Percentiles rank a stretch among this genome's conserved stretches.
phyloP scores from a whole-genome alignment of 1,139 yeast species.

The Blastobotrys aristatus region DNA sequence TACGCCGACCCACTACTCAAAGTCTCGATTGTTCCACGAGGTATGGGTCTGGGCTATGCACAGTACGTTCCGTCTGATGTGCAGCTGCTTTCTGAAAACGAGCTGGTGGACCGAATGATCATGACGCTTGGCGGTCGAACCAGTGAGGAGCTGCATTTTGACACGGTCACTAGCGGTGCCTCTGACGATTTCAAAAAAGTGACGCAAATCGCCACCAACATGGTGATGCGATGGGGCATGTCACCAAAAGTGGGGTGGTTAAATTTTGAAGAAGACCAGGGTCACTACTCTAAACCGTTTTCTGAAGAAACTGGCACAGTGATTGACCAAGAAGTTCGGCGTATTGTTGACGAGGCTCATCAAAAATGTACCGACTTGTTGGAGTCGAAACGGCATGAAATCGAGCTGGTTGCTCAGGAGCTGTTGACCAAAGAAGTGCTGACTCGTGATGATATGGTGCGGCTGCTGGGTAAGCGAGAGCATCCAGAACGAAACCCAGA shows the following conservation, averaged over 20 bases:
- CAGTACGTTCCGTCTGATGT: constrained; percentile 94
- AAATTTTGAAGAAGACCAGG: constrained; percentile 61
- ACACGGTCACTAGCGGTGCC: constrained; percentile 91
- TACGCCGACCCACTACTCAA: constrained; percentile 89
- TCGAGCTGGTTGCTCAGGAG: constrained; percentile 82
- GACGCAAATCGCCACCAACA: constrained; percentile 82
- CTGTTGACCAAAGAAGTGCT: constrained; percentile 78
- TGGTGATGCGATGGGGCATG: constrained; percentile 93
- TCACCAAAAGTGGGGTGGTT: constrained; percentile 79
- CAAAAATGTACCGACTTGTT: constrained; percentile 60
- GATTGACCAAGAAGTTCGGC: constrained; percentile 79
- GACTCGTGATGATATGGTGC: constrained; percentile 84
- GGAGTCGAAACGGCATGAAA: constrained; percentile 60
- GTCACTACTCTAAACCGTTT: constrained; percentile 69
- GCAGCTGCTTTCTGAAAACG: constrained; percentile 70
- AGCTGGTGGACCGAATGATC: constrained; percentile 80
- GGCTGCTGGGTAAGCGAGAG: constrained; percentile 83
- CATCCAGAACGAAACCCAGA: constrained; percentile 86
- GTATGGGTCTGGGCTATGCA: constrained; percentile 96
- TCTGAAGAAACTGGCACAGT: constrained; percentile 78
- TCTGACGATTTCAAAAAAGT: constrained; percentile 95
- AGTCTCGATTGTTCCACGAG: constrained; percentile 95
- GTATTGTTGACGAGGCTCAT: constrained; percentile 76
- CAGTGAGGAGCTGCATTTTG: constrained; percentile 86
- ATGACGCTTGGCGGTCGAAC: constrained; percentile 98